These are phyloP conservation scores for Salix caprea DNA, from an alignment of 345 rosid genomes.

Conservation along the genomic window DNA sequence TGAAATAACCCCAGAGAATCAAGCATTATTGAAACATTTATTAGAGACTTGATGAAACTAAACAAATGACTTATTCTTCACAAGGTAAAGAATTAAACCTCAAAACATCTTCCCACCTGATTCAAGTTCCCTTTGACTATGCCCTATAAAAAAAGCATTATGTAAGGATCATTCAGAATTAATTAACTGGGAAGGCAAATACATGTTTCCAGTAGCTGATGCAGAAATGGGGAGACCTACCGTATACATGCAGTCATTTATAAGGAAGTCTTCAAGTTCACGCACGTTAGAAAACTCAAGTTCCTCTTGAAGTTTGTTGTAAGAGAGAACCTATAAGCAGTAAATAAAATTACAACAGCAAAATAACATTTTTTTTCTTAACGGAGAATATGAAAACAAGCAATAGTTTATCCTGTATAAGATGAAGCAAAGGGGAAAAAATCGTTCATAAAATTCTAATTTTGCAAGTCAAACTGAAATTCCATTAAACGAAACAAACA, in stretches of 20 bases:
- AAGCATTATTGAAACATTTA: neutral
- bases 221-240: neutral
- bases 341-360: neutral
- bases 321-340: slow-evolving; percentile 10
- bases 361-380: neutral
- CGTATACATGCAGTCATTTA: slow-evolving; percentile 13
- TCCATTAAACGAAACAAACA: neutral
- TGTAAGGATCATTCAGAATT: neutral
- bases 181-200: neutral
- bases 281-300: slow-evolving; percentile 20
- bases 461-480: neutral
- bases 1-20: neutral
- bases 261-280: slow-evolving; percentile 24
- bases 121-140: slow-evolving; percentile 20
- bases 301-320: slow-evolving; percentile 12
- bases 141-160: neutral
- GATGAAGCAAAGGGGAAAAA: neutral
- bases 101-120: slow-evolving; percentile 12
- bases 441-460: neutral
- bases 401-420: neutral
- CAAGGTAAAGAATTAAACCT: slow-evolving; percentile 9
- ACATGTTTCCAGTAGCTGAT: neutral
- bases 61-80: neutral
- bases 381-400: neutral
- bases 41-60: neutral